A percentile compares a stretch with the other conserved stretches of the same genome.
phyloP scores from a whole-genome alignment of 139 green algal species.

The Picochlorum sp. region DNA sequence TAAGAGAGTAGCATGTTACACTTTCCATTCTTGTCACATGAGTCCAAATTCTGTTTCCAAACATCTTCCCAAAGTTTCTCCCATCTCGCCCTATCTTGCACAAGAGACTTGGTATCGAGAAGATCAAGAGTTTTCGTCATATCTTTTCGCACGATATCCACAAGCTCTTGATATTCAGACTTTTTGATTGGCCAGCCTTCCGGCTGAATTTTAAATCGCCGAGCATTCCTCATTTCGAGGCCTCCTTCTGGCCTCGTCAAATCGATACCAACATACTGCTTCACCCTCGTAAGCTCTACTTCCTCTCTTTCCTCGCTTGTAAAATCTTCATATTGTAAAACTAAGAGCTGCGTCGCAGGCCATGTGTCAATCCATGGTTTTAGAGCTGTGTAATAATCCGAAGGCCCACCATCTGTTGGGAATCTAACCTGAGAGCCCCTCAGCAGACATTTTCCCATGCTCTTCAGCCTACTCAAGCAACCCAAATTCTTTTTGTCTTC shows the following conservation, averaged over 20 bases:
- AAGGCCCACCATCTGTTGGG: not conserved
- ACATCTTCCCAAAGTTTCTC: not conserved
- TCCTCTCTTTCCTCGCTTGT: not conserved
- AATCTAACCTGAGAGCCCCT: not conserved
- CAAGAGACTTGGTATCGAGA: not conserved
- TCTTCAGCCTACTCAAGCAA: not conserved
- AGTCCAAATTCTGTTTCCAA: not conserved
- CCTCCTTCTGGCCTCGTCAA: not conserved
- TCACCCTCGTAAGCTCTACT: not conserved
- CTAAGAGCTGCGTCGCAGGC: not conserved
- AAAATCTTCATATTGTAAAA: constrained; percentile 5
- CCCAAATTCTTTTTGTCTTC: constrained; percentile 3
- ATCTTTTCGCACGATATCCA: not conserved
- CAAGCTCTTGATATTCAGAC: not conserved
- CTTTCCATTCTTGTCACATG: not conserved
- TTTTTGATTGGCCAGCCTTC: not conserved
- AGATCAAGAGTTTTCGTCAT: not conserved
- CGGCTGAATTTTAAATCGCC: constrained; percentile 3
- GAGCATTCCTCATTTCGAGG: not conserved
- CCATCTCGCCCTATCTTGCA: not conserved
- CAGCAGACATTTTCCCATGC: not conserved
- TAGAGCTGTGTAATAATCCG: not conserved
- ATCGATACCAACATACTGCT: constrained; percentile 2
- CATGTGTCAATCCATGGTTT: not conserved
- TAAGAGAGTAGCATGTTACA: constrained; percentile 7